A percentile compares a stretch with the other conserved stretches of the same genome.
Evolutionary conservation across 805 yeast genomes (phyloP).

Genomic region (Myxozyma neotropica): DNA sequence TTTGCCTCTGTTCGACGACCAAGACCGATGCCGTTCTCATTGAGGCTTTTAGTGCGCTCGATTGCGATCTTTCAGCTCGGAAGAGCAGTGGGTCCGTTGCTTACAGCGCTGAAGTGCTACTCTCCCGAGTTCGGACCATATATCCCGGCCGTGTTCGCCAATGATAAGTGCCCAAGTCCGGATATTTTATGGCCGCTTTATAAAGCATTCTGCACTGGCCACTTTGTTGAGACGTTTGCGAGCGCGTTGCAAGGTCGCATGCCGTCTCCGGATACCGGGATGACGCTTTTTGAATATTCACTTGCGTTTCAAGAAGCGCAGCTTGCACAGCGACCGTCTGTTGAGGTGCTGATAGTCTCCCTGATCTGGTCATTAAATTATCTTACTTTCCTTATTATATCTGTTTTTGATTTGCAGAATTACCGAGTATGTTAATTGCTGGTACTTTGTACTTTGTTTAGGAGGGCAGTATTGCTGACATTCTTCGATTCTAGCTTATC

Average conservation of each 20-base stretch:
- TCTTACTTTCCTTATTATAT: slow-evolving; percentile 63
- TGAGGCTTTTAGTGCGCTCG: slow-evolving; percentile 46
- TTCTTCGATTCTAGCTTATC: slow-evolving; percentile 46
- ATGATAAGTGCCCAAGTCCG: slow-evolving; percentile 49
- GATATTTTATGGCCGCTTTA: slow-evolving; percentile 61
- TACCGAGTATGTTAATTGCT: slow-evolving; percentile 46
- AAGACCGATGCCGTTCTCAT: slow-evolving; percentile 42
- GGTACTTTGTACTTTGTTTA: not conserved
- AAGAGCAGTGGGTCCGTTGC: slow-evolving; percentile 45
- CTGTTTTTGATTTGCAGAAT: slow-evolving; percentile 53
- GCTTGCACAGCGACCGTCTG: slow-evolving; percentile 53
- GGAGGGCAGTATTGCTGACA: not conserved
- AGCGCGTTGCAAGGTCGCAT: slow-evolving; percentile 57
- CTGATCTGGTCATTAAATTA: slow-evolving; percentile 62
- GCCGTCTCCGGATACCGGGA: slow-evolving; percentile 66
- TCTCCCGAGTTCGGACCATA: slow-evolving; percentile 35
- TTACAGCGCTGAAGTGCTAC: slow-evolving; percentile 41
- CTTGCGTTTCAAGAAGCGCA: slow-evolving; percentile 74
- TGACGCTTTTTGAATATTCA: slow-evolving; percentile 75
- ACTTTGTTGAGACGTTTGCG: slow-evolving; percentile 66
- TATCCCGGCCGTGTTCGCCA: slow-evolving; percentile 27
- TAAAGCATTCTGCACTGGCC: slow-evolving; percentile 59
- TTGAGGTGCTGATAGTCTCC: slow-evolving; percentile 55
- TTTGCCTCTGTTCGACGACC: slow-evolving; percentile 58
- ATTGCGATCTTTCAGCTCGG: slow-evolving; percentile 45